These are phyloP conservation scores for Toxicodendron radicans DNA, from an alignment of 345 rosid genomes.

Conservation along the genomic window DNA sequence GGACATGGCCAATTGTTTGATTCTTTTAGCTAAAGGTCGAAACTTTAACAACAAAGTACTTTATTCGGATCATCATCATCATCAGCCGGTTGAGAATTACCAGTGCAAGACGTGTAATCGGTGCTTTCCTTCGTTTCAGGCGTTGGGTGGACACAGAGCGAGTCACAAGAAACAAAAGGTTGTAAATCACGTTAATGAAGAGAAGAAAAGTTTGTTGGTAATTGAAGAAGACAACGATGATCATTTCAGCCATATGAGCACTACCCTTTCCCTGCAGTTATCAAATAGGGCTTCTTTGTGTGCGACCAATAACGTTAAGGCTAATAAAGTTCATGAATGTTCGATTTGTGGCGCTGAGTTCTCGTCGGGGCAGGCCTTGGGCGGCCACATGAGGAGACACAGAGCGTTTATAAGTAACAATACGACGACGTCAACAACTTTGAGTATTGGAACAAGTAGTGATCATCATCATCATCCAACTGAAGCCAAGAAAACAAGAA, in stretches of 20 bases:
- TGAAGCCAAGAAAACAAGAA: constrained; percentile 50
- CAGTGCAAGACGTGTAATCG: constrained; percentile 86
- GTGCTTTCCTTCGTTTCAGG: constrained; percentile 86
- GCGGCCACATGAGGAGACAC: constrained; percentile 97
- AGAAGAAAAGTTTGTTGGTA: constrained; percentile 22
- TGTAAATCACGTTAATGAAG: constrained; percentile 1
- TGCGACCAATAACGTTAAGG: constrained; percentile 11
- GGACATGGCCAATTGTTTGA: constrained; percentile 66
- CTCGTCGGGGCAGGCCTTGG: constrained; percentile 88
- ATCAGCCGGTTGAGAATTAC: constrained; percentile 26
- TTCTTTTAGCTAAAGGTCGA: constrained; percentile 59
- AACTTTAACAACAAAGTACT: background rate
- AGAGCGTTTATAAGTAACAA: constrained; percentile 28
- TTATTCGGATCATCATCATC: constrained; percentile 3
- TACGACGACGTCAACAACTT: constrained; percentile 4
- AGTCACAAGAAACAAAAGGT: constrained; percentile 82
- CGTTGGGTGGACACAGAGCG: constrained; percentile 89
- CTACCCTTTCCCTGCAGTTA: constrained; percentile 54
- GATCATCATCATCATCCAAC: constrained; percentile 16
- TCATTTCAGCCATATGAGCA: constrained; percentile 25
- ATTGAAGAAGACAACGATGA: constrained; percentile 12
- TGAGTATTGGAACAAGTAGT: constrained; percentile 21
- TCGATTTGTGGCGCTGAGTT: constrained; percentile 81
- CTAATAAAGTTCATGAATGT: constrained; percentile 72
- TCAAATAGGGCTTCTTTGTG: constrained; percentile 21